These are phyloP conservation scores for Botrytis squamosa DNA, from an alignment of 2,329 filamentous ascomycete species.

Conservation along the genomic window DNA sequence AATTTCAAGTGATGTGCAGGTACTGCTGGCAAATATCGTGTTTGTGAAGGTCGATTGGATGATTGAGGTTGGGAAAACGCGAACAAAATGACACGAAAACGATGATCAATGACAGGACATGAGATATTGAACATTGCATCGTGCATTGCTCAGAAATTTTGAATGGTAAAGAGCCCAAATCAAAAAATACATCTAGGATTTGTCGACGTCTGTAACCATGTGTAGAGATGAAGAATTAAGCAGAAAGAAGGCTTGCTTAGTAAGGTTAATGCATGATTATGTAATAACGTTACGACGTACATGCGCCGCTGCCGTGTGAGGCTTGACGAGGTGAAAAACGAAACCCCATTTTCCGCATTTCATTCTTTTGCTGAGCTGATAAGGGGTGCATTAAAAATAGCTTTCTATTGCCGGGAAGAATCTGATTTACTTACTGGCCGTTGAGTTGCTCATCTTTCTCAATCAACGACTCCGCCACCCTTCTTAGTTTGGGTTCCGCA, in stretches of 20 bases:
- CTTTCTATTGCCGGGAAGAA: too few species aligned
- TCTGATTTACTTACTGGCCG: not conserved
- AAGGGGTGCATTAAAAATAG: not conserved
- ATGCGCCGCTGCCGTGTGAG: not conserved
- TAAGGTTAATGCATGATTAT: not conserved
- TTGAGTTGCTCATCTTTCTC: not conserved
- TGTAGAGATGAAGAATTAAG: not conserved
- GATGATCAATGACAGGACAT: not conserved
- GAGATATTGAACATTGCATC: not conserved
- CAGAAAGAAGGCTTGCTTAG: not conserved
- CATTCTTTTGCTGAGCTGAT: not conserved
- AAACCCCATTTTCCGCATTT: not conserved
- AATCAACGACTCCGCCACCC: not conserved
- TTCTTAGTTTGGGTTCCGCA: not conserved
- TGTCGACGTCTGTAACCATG: not conserved
- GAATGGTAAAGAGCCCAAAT: not conserved
- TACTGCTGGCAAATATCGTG: conserved; percentile 4
- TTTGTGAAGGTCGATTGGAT: not conserved
- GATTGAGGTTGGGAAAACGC: not conserved
- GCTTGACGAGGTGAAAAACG: not conserved
- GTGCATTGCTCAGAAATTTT: not conserved
- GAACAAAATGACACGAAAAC: not conserved
- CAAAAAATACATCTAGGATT: not conserved
- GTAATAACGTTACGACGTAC: not conserved
- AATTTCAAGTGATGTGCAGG: not conserved